Base-by-base conservation (phyloP, 2,329 filamentous ascomycete species). In the Pyrenophora seminiperda region DNA sequence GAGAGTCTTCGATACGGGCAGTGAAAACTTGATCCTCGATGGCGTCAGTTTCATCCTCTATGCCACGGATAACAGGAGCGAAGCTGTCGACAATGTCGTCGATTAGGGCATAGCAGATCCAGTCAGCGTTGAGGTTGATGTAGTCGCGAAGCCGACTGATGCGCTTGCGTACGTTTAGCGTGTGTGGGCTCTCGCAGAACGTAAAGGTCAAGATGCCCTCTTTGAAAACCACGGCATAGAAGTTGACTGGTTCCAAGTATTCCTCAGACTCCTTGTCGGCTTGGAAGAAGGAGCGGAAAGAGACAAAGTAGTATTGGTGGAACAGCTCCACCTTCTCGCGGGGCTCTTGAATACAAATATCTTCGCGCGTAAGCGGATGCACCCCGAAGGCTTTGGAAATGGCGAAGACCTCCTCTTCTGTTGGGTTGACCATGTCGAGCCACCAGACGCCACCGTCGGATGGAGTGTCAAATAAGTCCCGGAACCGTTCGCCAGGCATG, bases 301-400 rank as follows among this genome's bases (percentile, higher is more conserved):
- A 96, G 41, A 96, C 90, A 73, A 99, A 97, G 76, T 99, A 99
- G 77, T 99, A 99, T 33, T 91, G 91, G 18, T 90, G 89, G 77
- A 99, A 99, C 18, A 99, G 82, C 75, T 99, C 94, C 47, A 99
- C 96, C 79, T 99, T 99, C 77, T 99, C 94, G 34, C 94, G 91
- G 9, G 92, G 89, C 75, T 99, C 94, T 71, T 97, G 91, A 0
- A 90, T 96, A 53, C 88, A 87, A 61, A 99, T 97, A 78, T 99
- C 94, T 74, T 99, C 94, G 31, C 93, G 90, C 0, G 94, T 99
- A 73, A 99, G 79, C 27, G 93, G 93, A 74, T 99, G 94, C 46
- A 99, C 89, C 11, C 91, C 91, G 73, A 99, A 99, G 4, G 94
- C 92, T 67, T 92, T 91, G 78, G 91, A 96, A 55, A 99, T 87